Evolutionary conservation across 1,284 basidiomycete species (phyloP).

Genomic region (Cryptococcus sp.): DNA sequence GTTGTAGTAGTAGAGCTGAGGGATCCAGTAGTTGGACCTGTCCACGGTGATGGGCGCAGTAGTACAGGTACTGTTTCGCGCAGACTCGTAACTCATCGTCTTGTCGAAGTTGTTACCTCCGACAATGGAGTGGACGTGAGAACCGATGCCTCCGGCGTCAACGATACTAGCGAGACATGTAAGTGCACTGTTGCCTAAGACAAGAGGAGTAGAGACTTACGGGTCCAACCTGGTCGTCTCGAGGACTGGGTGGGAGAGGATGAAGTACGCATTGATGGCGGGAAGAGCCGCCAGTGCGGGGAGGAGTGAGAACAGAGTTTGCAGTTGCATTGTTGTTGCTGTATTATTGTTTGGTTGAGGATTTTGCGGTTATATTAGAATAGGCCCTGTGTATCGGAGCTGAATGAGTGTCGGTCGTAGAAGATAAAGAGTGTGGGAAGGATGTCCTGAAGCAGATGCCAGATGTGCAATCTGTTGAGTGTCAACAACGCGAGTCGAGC

Average conservation of each 20-base stretch:
- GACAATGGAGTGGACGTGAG: slow-evolving; percentile 50
- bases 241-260: slow-evolving; percentile 42
- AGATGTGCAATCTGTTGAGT: background rate
- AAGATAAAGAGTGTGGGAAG: slow-evolving; percentile 13
- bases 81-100: slow-evolving; percentile 41
- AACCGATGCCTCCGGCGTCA: slow-evolving; percentile 35
- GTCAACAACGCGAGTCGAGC: slow-evolving; percentile 3
- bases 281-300: slow-evolving; percentile 29
- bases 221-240: slow-evolving; percentile 47
- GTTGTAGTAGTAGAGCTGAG: slow-evolving; percentile 54
- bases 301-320: slow-evolving; percentile 23
- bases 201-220: slow-evolving; percentile 25
- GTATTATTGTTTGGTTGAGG: slow-evolving; percentile 3
- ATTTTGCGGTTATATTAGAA: slow-evolving; percentile 1
- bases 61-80: slow-evolving; percentile 47
- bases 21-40: slow-evolving; percentile 56
- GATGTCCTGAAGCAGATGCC: slow-evolving; percentile 11
- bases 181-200: background rate
- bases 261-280: slow-evolving; percentile 41
- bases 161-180: slow-evolving; percentile 33
- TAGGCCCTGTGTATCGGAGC: background rate
- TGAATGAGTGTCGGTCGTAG: slow-evolving; percentile 6
- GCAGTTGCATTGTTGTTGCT: slow-evolving; percentile 18
- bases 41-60: slow-evolving; percentile 52
- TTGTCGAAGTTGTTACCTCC: slow-evolving; percentile 53